Evolutionary conservation across 1,139 yeast species (phyloP).

Genomic region (Pneumocystis wakefieldiae): DNA sequence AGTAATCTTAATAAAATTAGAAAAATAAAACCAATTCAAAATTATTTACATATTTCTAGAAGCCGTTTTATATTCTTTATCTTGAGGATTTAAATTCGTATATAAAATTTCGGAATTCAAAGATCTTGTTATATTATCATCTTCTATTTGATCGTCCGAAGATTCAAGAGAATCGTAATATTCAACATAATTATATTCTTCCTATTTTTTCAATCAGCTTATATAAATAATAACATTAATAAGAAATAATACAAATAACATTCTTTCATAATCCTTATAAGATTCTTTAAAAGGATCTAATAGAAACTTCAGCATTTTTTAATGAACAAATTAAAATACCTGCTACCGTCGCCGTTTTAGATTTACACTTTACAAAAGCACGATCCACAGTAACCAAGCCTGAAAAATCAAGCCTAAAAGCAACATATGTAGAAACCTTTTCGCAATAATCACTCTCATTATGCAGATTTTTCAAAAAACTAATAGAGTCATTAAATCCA

Average conservation of each 20-base stretch:
- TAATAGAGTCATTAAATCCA: conserved; percentile 4
- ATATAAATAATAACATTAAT: background rate
- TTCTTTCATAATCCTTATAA: background rate
- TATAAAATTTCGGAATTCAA: conserved; percentile 14
- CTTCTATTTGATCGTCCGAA: conserved; percentile 4
- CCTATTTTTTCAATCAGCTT: conserved; percentile 7
- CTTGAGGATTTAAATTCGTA: conserved; percentile 22
- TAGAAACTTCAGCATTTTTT: conserved; percentile 1
- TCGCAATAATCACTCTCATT: background rate
- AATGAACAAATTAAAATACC: conserved; percentile 8
- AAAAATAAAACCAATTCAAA: conserved; percentile 16
- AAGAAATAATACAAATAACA: background rate
- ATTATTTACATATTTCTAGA: conserved; percentile 19
- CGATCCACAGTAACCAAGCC: conserved; percentile 3
- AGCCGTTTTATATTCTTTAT: conserved; percentile 20
- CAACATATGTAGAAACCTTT: conserved; percentile 1
- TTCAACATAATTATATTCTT: background rate
- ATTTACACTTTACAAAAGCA: conserved; percentile 4
- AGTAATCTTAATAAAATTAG: background rate
- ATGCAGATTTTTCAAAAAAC: background rate
- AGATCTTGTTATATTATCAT: conserved; percentile 12
- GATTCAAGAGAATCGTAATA: conserved; percentile 1
- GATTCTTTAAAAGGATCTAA: background rate
- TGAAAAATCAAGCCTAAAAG: conserved; percentile 6
- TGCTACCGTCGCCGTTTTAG: conserved; percentile 1